These are phyloP conservation scores for Aspergillus quadricinctus DNA, from an alignment of 2,329 filamentous ascomycete genomes.

Conservation along the genomic window DNA sequence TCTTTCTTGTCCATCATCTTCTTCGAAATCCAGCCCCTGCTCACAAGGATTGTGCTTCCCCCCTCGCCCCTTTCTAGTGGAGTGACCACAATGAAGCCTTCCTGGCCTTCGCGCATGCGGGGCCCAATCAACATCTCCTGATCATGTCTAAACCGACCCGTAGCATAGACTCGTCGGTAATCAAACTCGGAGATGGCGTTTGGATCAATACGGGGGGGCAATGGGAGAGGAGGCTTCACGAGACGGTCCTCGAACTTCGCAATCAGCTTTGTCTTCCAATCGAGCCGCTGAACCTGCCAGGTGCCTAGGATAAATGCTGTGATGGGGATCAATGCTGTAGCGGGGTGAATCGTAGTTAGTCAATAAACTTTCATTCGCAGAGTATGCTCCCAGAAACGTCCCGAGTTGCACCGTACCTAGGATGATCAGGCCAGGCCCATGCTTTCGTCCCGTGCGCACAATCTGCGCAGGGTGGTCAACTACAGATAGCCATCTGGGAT, in stretches of 20 bases:
- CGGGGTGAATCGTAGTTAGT: conserved; percentile 6
- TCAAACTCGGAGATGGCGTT: conserved; percentile 84
- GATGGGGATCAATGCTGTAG: conserved; percentile 71
- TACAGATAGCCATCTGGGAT: conserved; percentile 76
- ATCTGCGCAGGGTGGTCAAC: conserved; percentile 80
- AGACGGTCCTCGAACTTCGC: conserved; percentile 90
- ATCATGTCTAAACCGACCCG: conserved; percentile 74
- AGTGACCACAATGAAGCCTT: conserved; percentile 88
- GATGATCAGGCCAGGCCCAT: conserved; percentile 76
- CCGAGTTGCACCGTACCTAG: conserved; percentile 51
- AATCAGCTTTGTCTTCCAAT: conserved; percentile 90
- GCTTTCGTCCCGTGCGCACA: conserved; percentile 67
- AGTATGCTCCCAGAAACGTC: background rate
- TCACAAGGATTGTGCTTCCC: conserved; percentile 72
- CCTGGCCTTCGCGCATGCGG: conserved; percentile 78
- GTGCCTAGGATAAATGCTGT: conserved; percentile 87
- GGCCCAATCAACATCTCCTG: conserved; percentile 96
- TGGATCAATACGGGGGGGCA: conserved; percentile 79
- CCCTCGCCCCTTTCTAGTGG: conserved; percentile 68
- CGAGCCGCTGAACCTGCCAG: conserved; percentile 90
- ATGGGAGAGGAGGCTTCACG: conserved; percentile 74
- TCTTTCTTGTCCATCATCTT: conserved; percentile 61
- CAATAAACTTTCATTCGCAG: background rate
- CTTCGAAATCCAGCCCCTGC: conserved; percentile 87
- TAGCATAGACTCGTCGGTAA: conserved; percentile 75